Evolutionary conservation across 2,329 filamentous ascomycete species (phyloP).

Genomic region (Uncinocarpus reesii): DNA sequence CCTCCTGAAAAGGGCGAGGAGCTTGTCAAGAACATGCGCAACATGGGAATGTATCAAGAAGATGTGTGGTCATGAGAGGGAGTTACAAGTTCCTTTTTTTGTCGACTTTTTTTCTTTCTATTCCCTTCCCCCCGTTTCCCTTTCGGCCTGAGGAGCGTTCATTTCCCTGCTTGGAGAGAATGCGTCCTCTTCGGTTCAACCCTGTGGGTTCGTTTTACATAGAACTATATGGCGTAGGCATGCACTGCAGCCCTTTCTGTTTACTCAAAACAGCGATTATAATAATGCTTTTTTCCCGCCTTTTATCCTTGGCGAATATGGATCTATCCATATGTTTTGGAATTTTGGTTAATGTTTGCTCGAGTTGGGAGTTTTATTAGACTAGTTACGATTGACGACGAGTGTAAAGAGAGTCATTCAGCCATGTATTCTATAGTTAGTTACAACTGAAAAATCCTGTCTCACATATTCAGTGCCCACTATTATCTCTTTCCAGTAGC

Average conservation of each 20-base stretch:
- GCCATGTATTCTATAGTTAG: slow-evolving; percentile 7
- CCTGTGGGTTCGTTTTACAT: slow-evolving; percentile 5
- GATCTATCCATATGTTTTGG: not conserved
- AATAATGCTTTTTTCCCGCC: not conserved
- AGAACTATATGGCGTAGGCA: slow-evolving; percentile 2
- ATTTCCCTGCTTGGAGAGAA: not conserved
- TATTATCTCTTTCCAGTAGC: no score
- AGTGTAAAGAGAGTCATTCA: slow-evolving; percentile 8
- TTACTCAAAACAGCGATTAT: not conserved
- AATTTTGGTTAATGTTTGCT: not conserved
- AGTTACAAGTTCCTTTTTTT: slow-evolving; percentile 11
- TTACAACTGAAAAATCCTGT: no score
- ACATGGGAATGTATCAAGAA: slow-evolving; percentile 90
- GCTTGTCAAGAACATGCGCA: slow-evolving; percentile 92
- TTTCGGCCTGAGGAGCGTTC: not conserved
- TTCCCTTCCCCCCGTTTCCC: slow-evolving; percentile 16
- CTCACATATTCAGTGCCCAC: no score
- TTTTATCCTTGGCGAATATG: not conserved
- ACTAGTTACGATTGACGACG: slow-evolving; percentile 10
- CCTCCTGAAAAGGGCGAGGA: slow-evolving; percentile 84
- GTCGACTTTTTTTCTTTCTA: slow-evolving; percentile 15
- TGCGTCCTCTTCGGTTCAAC: slow-evolving; percentile 1
- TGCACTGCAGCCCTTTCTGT: not conserved
- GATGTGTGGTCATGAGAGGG: slow-evolving; percentile 53
- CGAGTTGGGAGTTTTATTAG: slow-evolving; percentile 3